Evolutionary conservation across 805 yeast species (phyloP).

Genomic region (Hemisphaericaspora nanyangensis): DNA sequence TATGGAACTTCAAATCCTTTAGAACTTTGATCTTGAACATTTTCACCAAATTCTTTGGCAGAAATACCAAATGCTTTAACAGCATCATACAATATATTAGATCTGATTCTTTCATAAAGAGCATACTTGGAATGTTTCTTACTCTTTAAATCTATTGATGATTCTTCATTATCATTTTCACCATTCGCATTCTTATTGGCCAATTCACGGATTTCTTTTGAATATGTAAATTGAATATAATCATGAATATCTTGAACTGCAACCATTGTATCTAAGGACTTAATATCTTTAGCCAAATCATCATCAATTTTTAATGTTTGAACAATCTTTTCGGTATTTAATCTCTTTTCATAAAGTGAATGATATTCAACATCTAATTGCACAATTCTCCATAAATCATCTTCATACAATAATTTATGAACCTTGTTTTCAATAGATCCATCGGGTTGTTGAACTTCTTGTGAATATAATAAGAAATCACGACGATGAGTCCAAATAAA

Average conservation of each 20-base stretch:
- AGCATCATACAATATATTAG: conserved; percentile 59
- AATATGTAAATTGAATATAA: conserved; percentile 69
- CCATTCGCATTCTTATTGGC: conserved; percentile 14
- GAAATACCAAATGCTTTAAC: conserved; percentile 71
- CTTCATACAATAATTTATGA: conserved; percentile 60
- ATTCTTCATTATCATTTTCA: conserved; percentile 15
- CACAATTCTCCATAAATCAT: conserved; percentile 89
- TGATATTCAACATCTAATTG: conserved; percentile 86
- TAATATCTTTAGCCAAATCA: conserved; percentile 50
- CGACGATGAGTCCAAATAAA: conserved; percentile 94
- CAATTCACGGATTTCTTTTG: conserved; percentile 53
- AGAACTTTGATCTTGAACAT: conserved; percentile 59
- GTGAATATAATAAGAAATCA: conserved; percentile 70
- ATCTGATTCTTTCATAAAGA: conserved; percentile 62
- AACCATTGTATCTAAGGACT: conserved; percentile 57
- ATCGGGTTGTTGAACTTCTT: conserved; percentile 39
- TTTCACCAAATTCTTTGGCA: conserved; percentile 81
- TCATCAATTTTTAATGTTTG: conserved; percentile 55
- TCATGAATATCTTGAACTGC: conserved; percentile 87
- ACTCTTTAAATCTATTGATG: conserved; percentile 9
- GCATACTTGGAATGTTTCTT: conserved; percentile 60
- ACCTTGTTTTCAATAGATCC: conserved; percentile 34
- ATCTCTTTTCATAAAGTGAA: conserved; percentile 71
- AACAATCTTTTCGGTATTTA: conserved; percentile 54
- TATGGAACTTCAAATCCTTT: conserved; percentile 40